Base-by-base conservation (phyloP, 768 basidiomycete species). In the Serendipita sp. region DNA sequence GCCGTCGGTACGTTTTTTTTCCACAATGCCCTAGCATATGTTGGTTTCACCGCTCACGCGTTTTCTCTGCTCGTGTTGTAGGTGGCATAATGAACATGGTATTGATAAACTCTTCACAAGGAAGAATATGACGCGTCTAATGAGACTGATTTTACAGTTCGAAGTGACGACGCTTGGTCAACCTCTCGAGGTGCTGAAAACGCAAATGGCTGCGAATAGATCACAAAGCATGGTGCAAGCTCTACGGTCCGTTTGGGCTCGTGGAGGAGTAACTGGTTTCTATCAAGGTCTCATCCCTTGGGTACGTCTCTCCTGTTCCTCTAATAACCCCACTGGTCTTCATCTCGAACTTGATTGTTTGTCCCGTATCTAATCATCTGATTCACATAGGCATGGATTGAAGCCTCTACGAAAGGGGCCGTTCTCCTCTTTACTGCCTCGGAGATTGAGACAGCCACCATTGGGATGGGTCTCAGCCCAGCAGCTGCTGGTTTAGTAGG, bases 71-170 rank as follows among this genome's bases (percentile, higher is more conserved):
- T 66, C 64, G 65, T 34, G 27, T 52, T 16, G 68, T 66, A 92
- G 93, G 94, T 76, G 94, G 78, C 66, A 91, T 96, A 72, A 97
- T 98, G 95, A 97, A 97, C 80, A 89, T 99, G 89, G 92, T 95
- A 77, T 70, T 10, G 10, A 31, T 23, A 34, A 23, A 60, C 4
- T 31, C 23, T 31, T n/a, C 55, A 60, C n/a, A 11, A 18, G 5
- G 48, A 50, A 50, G n/a, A 50, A 50, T 23, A 31, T n/a, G 55
- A 60, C 55, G 55, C 55, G 55, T 60, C 31, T 33, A n/a, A 44
- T 23, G 23, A 65, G 53, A 13, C 11, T 58, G 36, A 13, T 31
- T 46, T n/a, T 23, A 16, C 27, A 45, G 18, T 52, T 60, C 43
- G 71, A 97, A 87, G 96, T 99, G 68, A 97, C 96, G 64, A 97